Evolutionary conservation across 345 rosid genomes (phyloP), one percentile per base, ranked within the genome.

Genomic region (Rhizophora mangle): DNA sequence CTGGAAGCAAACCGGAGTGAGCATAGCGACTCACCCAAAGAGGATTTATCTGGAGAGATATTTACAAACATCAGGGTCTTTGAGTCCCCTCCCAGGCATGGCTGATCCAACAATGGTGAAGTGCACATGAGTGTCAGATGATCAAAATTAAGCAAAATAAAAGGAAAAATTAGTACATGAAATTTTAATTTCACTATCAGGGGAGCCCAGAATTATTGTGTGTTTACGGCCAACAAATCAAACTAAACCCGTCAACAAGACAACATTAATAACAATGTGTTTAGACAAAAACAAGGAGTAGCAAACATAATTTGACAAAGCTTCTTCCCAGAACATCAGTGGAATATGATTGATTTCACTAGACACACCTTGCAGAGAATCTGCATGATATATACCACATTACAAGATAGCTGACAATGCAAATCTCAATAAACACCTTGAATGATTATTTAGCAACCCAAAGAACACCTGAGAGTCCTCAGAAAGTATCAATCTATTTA

Each of bases 51-150:
- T 6, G 75, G 79, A 19, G 79, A 71, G 43, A 76, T 76, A 37
- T 76, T 76, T 67, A 64, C 73, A 27, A 77, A 72, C 80, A 77
- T 77, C 63, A 77, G 67, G 8, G 80, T 77, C 80, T 77, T 77
- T 4, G 80, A 77, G 73, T 77, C 80, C 11, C 80, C 80, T 13
- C 80, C 80, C 36, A 77, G 60, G 58, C 80, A 77, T 13, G 80
- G 80, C 80, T 77, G 76, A 36, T 62, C 15, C 58, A 67, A 67
- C 55, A 69, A 22, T 26, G 11, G 37, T 26, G 9, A 22, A 62
- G 34, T 36, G 19, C 7, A 30, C 32, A 3, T 9, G 34, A 30
- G 26, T 21, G 27, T 63, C 24, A 58, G 15, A 56, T 30, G 16
- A 70, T 52, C 22, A 20, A 62, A 2, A 21, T 31, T 43, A 62